Evolutionary conservation across 345 rosid species (phyloP).

Genomic region (Geranium rotundifolium): DNA sequence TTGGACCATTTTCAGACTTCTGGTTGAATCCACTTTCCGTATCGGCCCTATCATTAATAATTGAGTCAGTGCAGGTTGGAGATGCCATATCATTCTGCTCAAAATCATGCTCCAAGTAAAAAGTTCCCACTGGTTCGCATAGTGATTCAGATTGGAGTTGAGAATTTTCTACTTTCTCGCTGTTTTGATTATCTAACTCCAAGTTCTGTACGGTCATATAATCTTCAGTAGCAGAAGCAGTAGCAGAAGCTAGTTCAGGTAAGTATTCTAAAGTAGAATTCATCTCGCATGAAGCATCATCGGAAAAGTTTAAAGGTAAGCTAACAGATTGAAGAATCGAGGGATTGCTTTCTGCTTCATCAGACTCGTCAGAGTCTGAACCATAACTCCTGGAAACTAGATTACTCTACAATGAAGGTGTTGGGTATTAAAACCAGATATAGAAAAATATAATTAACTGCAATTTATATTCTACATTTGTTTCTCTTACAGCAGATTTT

Average conservation of each 20-base stretch:
- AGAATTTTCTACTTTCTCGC: neutral
- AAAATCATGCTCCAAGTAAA: constrained; percentile 10
- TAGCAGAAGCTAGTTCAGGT: too few relatives aligned
- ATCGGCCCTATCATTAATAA: constrained; percentile 1
- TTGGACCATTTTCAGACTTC: neutral
- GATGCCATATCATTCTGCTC: constrained; percentile 3
- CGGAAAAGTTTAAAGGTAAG: constrained; percentile 3
- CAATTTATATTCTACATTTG: neutral
- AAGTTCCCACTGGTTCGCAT: constrained; percentile 2
- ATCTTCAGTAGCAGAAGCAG: neutral
- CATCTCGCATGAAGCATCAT: constrained; percentile 2
- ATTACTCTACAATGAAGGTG: constrained; percentile 9
- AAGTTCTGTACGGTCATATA: neutral
- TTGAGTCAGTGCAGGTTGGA: constrained; percentile 7
- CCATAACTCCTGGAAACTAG: neutral
- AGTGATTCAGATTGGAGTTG: constrained; percentile 3
- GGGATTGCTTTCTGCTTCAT: constrained; percentile 9
- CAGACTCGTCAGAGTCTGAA: constrained; percentile 11
- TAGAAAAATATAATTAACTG: neutral
- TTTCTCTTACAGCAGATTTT: neutral
- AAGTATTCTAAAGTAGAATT: neutral
- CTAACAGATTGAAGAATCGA: constrained; percentile 3
- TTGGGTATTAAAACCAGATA: neutral
- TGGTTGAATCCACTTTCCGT: constrained; percentile 1
- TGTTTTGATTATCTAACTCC: constrained; percentile 2